Conservation (phyloP, 2,329 filamentous ascomycete species). For the Bipolaris bicolor region DNA sequence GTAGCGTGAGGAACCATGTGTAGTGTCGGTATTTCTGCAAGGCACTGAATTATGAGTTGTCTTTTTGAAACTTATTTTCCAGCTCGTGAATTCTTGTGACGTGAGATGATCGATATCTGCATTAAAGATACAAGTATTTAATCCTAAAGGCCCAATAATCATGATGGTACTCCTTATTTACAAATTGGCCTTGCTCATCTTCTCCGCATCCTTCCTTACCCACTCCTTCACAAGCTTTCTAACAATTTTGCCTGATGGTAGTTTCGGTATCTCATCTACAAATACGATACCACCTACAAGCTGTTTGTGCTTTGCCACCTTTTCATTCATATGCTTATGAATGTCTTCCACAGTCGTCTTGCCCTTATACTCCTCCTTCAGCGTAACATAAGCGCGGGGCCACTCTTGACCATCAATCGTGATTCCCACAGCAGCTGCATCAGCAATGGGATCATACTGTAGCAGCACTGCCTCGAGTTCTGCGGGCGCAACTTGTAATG, state of each 20-base stretch:
- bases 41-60: neutral
- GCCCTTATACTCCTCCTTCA: conserved; percentile 55
- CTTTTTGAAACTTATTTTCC: no score
- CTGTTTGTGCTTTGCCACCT: conserved; percentile 60
- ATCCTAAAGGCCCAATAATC: no score
- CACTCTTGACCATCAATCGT: conserved; percentile 58
- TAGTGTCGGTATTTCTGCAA: no score
- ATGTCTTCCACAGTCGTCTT: conserved; percentile 39
- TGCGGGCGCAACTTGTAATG: conserved; percentile 46
- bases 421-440: conserved; percentile 63
- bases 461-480: conserved; percentile 59
- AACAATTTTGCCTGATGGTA: conserved; percentile 65
- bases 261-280: conserved; percentile 63
- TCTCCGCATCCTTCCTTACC: conserved; percentile 60
- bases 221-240: conserved; percentile 63
- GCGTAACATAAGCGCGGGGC: conserved; percentile 60
- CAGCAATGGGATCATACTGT: conserved; percentile 59
- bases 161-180: conserved; percentile 5
- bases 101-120: no score
- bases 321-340: conserved; percentile 49
- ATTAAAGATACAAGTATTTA: no score
- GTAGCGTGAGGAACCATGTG: no score
- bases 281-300: conserved; percentile 61
- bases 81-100: no score
- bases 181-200: conserved; percentile 37